Conservation (phyloP, 208 protist genomes). For the Porcisia hertigi region DNA sequence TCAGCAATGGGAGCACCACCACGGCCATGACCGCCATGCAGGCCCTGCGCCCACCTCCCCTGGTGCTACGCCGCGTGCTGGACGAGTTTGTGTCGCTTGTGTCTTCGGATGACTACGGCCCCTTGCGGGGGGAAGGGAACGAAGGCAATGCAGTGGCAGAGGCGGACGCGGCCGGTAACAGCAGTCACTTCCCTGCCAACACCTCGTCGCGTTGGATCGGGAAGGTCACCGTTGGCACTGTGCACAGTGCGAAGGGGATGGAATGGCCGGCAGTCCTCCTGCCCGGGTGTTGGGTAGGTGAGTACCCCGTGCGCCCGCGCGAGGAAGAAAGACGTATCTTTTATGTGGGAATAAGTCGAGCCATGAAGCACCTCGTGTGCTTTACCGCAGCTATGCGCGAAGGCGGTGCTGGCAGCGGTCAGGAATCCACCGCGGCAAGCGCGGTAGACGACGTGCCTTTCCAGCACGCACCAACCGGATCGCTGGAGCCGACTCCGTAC, state of each 20-base stretch:
- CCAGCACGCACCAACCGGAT: neutral
- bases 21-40: slow-evolving; percentile 11
- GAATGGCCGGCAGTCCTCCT: slow-evolving; percentile 88
- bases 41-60: slow-evolving; percentile 18
- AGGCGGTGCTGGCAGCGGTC: neutral
- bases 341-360: slow-evolving; percentile 89
- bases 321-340: slow-evolving; percentile 84
- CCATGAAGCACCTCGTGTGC: slow-evolving; percentile 73
- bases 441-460: neutral
- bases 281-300: slow-evolving; percentile 71
- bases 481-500: slow-evolving; percentile 52
- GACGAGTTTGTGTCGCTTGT: slow-evolving; percentile 79
- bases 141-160: neutral
- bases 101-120: slow-evolving; percentile 78
- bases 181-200: neutral
- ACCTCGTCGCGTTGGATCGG: slow-evolving; percentile 19
- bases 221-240: slow-evolving; percentile 69
- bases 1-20: slow-evolving; percentile 18
- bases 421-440: neutral
- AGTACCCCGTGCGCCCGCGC: slow-evolving; percentile 53
- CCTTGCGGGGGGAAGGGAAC: slow-evolving; percentile 17
- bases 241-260: slow-evolving; percentile 86
- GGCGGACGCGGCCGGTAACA: neutral
- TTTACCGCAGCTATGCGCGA: slow-evolving; percentile 50
- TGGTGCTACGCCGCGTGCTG: slow-evolving; percentile 61